Evolutionary conservation across 805 yeast species (phyloP).

Genomic region (Grigorovia yakushimaensis): DNA sequence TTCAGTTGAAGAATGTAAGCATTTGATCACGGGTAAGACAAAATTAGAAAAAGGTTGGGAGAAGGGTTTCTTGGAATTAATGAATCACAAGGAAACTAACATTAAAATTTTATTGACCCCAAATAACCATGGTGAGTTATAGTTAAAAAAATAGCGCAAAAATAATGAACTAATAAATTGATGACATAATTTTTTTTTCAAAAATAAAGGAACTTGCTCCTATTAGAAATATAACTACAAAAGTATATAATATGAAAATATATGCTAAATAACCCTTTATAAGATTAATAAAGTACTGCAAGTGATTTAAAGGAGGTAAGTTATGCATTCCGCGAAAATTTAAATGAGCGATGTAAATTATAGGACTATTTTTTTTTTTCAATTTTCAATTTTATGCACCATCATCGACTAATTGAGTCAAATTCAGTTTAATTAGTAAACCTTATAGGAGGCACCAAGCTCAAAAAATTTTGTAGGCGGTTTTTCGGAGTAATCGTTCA

Average conservation of each 20-base stretch:
- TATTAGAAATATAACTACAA: no score
- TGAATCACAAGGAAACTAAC: constrained; percentile 43
- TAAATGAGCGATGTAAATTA: background rate
- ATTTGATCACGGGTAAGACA: constrained; percentile 46
- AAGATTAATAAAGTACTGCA: background rate
- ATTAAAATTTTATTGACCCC: constrained; percentile 48
- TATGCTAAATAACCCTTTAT: no score
- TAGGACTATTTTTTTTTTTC: background rate
- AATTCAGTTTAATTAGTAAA: background rate
- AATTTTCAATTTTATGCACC: background rate
- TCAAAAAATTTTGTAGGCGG: background rate
- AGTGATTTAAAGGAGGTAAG: background rate
- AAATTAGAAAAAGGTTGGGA: constrained; percentile 41
- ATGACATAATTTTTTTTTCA: no score
- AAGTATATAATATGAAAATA: no score
- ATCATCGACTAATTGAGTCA: background rate
- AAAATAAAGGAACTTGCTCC: no score
- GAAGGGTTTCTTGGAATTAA: constrained; percentile 43
- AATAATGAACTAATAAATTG: no score
- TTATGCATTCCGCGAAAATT: background rate
- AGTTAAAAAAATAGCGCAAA: background rate
- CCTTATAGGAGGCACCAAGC: background rate
- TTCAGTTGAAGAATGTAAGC: constrained; percentile 33
- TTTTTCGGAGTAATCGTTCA: background rate
- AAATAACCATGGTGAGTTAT: constrained; percentile 30